These are phyloP conservation scores for Trichoderma atrobrunneum DNA, from an alignment of 2,329 filamentous ascomycete species.

Conservation along the genomic window DNA sequence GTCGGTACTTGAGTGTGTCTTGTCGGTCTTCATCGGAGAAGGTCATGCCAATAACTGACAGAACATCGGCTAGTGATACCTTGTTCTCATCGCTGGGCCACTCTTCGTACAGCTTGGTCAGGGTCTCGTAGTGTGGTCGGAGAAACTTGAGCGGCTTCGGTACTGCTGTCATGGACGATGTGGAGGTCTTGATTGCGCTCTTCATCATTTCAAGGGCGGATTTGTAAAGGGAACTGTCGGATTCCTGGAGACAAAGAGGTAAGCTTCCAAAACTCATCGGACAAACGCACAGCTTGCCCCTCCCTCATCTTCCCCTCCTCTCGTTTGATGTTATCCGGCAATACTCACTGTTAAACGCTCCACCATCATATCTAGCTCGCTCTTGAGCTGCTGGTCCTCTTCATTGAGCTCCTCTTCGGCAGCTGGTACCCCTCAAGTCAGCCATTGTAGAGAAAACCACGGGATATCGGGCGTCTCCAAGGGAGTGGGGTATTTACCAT, in stretches of 20 bases:
- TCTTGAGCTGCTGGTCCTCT: conserved; percentile 97
- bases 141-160: conserved; percentile 98
- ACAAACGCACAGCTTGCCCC: background rate
- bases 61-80: conserved; percentile 85
- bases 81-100: conserved; percentile 86
- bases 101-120: conserved; percentile 83
- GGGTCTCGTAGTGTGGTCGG: conserved; percentile 88
- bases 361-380: conserved; percentile 95
- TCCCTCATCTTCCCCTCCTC: background rate
- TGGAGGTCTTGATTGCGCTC: conserved; percentile 97
- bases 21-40: conserved; percentile 94
- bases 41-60: conserved; percentile 98
- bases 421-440: conserved; percentile 25
- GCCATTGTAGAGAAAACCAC: conserved; percentile 2
- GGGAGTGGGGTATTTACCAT: conserved; percentile 36
- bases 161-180: conserved; percentile 98
- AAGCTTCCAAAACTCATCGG: background rate
- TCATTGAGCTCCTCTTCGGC: conserved; percentile 86
- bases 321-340: background rate
- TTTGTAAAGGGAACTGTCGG: conserved; percentile 83
- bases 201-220: conserved; percentile 94
- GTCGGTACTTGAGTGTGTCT: conserved; percentile 93
- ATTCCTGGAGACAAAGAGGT: conserved; percentile 59
- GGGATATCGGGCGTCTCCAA: background rate
- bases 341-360: conserved; percentile 78